phyloP scores from a whole-genome alignment of 2,329 filamentous ascomycete genomes.

The Colletotrichum lupini region DNA sequence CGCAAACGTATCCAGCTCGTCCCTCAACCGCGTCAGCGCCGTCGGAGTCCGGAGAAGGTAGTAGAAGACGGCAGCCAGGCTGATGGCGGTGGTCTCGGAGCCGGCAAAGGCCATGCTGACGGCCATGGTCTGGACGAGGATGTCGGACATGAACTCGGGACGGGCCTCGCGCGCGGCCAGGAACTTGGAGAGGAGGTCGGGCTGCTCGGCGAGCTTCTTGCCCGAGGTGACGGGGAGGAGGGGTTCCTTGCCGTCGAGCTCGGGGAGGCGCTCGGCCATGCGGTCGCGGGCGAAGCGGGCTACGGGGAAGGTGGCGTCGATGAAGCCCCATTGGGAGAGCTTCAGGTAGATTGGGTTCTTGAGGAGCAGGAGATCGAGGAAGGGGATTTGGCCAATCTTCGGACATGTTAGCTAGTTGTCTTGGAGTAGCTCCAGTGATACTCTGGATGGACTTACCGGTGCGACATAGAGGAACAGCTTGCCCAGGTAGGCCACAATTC shows the following conservation, averaged over 20 bases:
- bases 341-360: slow-evolving; percentile 81
- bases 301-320: slow-evolving; percentile 77
- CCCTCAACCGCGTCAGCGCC: slow-evolving; percentile 64
- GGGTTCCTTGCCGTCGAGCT: slow-evolving; percentile 49
- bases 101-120: slow-evolving; percentile 81
- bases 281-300: slow-evolving; percentile 77
- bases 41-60: slow-evolving; percentile 73
- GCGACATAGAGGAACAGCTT: slow-evolving; percentile 78
- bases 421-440: not conserved
- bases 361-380: slow-evolving; percentile 74
- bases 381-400: slow-evolving; percentile 79
- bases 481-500: slow-evolving; percentile 74
- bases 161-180: slow-evolving; percentile 74
- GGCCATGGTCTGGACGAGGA: slow-evolving; percentile 76
- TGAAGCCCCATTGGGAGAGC: slow-evolving; percentile 73
- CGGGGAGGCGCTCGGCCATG: slow-evolving; percentile 71
- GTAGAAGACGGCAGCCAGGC: slow-evolving; percentile 78
- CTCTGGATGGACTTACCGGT: slow-evolving; percentile 59
- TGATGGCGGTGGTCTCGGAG: slow-evolving; percentile 83
- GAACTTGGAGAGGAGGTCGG: slow-evolving; percentile 78
- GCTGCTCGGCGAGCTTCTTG: slow-evolving; percentile 52
- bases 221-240: slow-evolving; percentile 50
- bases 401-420: not conserved
- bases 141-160: slow-evolving; percentile 78
- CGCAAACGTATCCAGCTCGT: slow-evolving; percentile 72